Base-by-base conservation (phyloP, 345 rosid species). In the Laguncularia racemosa region DNA sequence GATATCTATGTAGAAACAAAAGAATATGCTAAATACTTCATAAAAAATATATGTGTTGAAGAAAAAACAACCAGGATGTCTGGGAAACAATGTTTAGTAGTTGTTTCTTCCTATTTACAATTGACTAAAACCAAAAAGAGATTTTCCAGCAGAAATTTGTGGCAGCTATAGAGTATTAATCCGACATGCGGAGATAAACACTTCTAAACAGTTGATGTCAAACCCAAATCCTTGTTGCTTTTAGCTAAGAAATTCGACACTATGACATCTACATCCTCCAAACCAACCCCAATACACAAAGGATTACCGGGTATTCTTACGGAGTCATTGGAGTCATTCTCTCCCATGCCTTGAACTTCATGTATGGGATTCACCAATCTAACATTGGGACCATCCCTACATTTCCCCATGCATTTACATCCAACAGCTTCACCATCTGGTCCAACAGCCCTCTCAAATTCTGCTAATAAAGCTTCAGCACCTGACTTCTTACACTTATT, bases 341-440 rank as follows among this genome's bases (percentile, higher is more conserved):
- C 58, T 12, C 44, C 61, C 14, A 33, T 15, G 15, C 16, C 50
- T 13, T 14, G 19, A n/a, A 50, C 58, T 17, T 44, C 64, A 18
- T 28, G 63, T 10, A 52, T 51, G 59, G 68, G 66, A 45, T 62
- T 66, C 9, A 43, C 52, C 10, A 84, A 67, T 69, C 78, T 78
- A 10, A 81, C 83, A 47, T 83, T 88, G 21, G 96, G 96, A 20
- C 86, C 89, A 13, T 80, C 81, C 59, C 77, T 71, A 78, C 96
- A 85, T 70, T 85, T 84, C 3, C 89, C 89, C 85, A 84, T 74
- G 61, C 92, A 88, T 64, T 83, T 88, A 78, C 92, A 88, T 55
- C 78, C 80, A 44, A 78, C 83, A 45, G 79, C 78, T 0, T 71
- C 78, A 1, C 74, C 91, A 23, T 82, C 78, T 1, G 48, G 15